A percentile compares a stretch with the other conserved stretches of the same genome.
These are phyloP conservation scores for Paecilomyces sp. DNA, from an alignment of 2,329 filamentous ascomycete species.

Conservation along the genomic window DNA sequence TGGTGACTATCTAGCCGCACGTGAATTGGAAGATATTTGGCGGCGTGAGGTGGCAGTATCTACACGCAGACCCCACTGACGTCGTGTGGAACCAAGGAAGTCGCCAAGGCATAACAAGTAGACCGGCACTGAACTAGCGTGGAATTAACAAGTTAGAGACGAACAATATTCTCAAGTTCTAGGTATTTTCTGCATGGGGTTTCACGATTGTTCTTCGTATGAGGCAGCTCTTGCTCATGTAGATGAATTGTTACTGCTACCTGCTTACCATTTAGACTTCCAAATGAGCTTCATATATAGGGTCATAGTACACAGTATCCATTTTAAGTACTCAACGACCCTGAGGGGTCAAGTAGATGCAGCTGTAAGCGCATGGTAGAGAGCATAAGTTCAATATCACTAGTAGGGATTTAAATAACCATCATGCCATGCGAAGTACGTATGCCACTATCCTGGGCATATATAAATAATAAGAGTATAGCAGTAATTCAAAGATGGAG, in stretches of 20 bases:
- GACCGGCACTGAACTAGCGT: too few relatives aligned
- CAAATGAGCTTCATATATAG: neutral
- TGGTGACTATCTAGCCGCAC: neutral
- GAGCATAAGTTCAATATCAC: neutral
- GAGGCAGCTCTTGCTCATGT: too few relatives aligned
- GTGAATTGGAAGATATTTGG: slow-evolving; percentile 4
- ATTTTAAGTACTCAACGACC: neutral
- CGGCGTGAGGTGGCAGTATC: slow-evolving; percentile 16
- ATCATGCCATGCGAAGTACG: neutral
- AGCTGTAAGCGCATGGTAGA: neutral
- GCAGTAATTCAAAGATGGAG: neutral
- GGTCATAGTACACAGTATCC: neutral
- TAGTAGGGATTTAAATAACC: neutral
- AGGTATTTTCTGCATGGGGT: too few relatives aligned
- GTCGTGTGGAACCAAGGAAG: slow-evolving; percentile 16
- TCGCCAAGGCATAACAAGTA: neutral
- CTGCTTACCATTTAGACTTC: too few relatives aligned
- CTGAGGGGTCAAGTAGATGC: neutral
- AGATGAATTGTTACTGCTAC: too few relatives aligned
- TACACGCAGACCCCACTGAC: slow-evolving; percentile 10
- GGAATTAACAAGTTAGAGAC: too few relatives aligned
- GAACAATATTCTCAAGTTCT: too few relatives aligned
- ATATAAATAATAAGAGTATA: neutral
- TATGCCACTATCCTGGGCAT: neutral
- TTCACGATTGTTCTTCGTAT: too few relatives aligned